phyloP scores from a whole-genome alignment of 2,329 filamentous ascomycete species.

The Orbilia oligospora region DNA sequence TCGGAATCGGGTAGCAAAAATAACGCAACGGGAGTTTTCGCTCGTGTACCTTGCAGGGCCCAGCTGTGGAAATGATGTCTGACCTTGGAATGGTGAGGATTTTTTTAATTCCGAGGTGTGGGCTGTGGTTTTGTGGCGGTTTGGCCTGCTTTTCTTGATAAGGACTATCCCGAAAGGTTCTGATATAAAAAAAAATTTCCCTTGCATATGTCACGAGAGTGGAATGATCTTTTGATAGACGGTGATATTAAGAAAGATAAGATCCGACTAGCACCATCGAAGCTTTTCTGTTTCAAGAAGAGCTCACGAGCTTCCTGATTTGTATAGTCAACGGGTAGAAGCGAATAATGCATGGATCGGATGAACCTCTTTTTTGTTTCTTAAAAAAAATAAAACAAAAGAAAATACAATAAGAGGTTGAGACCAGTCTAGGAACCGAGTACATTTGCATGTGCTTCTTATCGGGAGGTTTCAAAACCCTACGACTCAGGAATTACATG shows the following conservation, averaged over 20 bases:
- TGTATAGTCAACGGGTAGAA: slow-evolving; percentile 41
- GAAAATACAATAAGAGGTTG: too few species aligned
- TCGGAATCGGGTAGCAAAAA: slow-evolving; percentile 50
- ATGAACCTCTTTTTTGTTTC: slow-evolving; percentile 8
- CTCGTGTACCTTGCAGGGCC: slow-evolving; percentile 48
- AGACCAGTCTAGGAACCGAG: too few species aligned
- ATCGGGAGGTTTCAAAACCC: slow-evolving; percentile 3
- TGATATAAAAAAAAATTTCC: slow-evolving; percentile 26
- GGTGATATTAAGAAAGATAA: slow-evolving; percentile 49
- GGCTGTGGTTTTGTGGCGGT: slow-evolving; percentile 43
- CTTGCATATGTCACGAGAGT: slow-evolving; percentile 37
- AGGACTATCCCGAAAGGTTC: slow-evolving; percentile 40
- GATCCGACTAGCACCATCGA: slow-evolving; percentile 30
- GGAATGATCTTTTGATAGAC: slow-evolving; percentile 20
- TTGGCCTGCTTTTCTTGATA: slow-evolving; percentile 26
- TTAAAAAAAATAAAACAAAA: background rate
- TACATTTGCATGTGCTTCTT: slow-evolving; percentile 20
- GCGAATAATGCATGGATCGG: slow-evolving; percentile 43
- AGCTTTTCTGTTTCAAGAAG: slow-evolving; percentile 29
- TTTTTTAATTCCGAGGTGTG: slow-evolving; percentile 40
- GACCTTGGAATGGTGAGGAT: slow-evolving; percentile 35
- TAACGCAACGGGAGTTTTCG: slow-evolving; percentile 54
- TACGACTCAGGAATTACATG: background rate
- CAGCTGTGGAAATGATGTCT: slow-evolving; percentile 17
- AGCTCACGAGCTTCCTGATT: slow-evolving; percentile 45